Base-by-base conservation (phyloP, 2,329 filamentous ascomycete genomes). In the Phyllosticta citrichinensis region DNA sequence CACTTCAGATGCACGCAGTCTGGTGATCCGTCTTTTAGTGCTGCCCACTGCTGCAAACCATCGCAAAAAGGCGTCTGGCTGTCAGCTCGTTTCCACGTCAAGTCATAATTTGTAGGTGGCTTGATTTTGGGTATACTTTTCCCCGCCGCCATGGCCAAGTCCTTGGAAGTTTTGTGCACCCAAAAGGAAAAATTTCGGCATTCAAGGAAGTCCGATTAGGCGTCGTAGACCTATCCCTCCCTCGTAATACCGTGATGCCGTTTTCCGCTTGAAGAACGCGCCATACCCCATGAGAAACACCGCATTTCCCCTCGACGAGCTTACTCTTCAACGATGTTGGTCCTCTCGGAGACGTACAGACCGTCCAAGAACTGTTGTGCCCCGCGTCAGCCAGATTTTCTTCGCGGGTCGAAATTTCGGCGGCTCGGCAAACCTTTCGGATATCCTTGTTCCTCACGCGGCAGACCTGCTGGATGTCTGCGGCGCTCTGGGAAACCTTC, bases 391-490 rank as follows among this genome's bases (percentile, higher is more conserved):
- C 55, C 51, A 22, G 8, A 1, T n/a, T n/a, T 19, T 25, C 52
- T 3, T 24, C n/a, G 30, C 24, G 9, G 10, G 53, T 19, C 12
- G 22, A 8, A 22, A 47, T 20, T 24, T 27, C 25, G 6, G 30
- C 20, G 20, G 8, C n/a, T 70, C 19, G 12, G 57, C 80, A 69
- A 75, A 91, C 88, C 89, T 97, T 97, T 83, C 95, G 91, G 84
- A 99, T 99, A 96, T 99, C 94, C 91, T 99, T 99, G 90, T 99
- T 99, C 80, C 91, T 87, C 80, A 99, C 94, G 82, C 87, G 87
- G 91, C 94, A 99, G 81, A 94, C 92, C 82, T 99, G 94, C 85
- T 99, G 94, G 79, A 99, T 97, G 79, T 99, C 94, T 80, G 94
- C 94, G 70, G 94, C 94, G 76, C 87, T 91, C 84, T 99, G 94